A percentile compares a stretch with the other conserved stretches of the same genome.
Conservation (phyloP, 2,329 filamentous ascomycete genomes). For the Fusarium sp. region DNA sequence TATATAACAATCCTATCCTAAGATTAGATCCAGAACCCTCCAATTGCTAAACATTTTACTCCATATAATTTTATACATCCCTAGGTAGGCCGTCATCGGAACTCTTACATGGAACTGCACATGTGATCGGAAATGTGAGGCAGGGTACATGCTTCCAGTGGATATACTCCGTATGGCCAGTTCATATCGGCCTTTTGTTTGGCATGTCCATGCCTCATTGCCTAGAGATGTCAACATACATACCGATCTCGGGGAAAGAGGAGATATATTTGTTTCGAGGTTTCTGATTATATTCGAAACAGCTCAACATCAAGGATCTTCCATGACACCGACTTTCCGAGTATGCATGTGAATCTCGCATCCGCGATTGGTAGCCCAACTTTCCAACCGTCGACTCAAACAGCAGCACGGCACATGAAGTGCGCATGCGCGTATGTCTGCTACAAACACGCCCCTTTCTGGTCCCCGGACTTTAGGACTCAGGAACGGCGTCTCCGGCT, state of each 20-base stretch:
- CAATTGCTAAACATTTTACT: too few relatives aligned
- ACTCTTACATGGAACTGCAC: too few relatives aligned
- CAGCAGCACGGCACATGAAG: neutral
- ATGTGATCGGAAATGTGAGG: constrained; percentile 15
- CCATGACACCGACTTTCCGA: neutral
- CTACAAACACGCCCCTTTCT: constrained; percentile 38
- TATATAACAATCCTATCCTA: too few relatives aligned
- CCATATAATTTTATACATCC: too few relatives aligned
- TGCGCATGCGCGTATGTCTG: neutral
- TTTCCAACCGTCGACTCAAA: neutral
- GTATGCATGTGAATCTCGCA: neutral
- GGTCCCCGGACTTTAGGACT: constrained; percentile 49
- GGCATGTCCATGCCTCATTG: constrained; percentile 1
- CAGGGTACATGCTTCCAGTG: constrained; percentile 5
- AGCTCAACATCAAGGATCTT: neutral
- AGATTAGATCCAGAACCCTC: too few relatives aligned
- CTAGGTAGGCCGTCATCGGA: too few relatives aligned
- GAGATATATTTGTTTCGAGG: neutral
- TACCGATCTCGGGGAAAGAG: neutral
- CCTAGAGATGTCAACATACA: constrained; percentile 4
- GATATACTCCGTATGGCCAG: too few relatives aligned
- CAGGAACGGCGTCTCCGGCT: constrained; percentile 32
- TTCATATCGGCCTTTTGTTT: too few relatives aligned
- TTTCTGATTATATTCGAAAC: neutral
- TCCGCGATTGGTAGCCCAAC: neutral